phyloP scores from a whole-genome alignment of 768 basidiomycete species.

The Boletus tomentosulus region DNA sequence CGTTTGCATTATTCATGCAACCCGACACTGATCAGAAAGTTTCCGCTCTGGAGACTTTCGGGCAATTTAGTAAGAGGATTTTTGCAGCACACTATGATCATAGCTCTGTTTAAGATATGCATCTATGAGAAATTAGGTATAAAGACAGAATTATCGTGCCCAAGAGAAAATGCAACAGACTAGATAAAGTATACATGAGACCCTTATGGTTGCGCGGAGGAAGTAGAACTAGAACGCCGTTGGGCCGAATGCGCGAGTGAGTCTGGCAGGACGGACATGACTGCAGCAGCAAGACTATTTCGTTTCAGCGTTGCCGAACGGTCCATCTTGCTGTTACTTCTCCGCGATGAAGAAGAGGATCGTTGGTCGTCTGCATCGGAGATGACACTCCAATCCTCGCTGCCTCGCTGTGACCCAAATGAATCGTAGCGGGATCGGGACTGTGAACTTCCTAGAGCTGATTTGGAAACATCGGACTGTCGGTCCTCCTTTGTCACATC shows the following conservation, averaged over 20 bases:
- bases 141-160: conserved; percentile 6
- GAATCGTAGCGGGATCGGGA: conserved; percentile 52
- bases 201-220: conserved; percentile 23
- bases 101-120: conserved; percentile 15
- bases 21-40: conserved; percentile 79
- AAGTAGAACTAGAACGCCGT: conserved; percentile 37
- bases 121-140: conserved; percentile 12
- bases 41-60: conserved; percentile 71
- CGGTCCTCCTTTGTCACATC: conserved; percentile 27
- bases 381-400: conserved; percentile 87
- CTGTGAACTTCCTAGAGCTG: conserved; percentile 30
- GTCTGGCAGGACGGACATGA: conserved; percentile 60
- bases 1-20: conserved; percentile 87
- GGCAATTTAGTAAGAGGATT: conserved; percentile 82
- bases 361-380: conserved; percentile 67
- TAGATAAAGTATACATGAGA: neutral
- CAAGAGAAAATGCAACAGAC: neutral
- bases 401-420: conserved; percentile 51
- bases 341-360: conserved; percentile 52
- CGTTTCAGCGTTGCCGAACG: conserved; percentile 47
- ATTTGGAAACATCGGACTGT: conserved; percentile 27
- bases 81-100: conserved; percentile 51
- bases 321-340: conserved; percentile 36
- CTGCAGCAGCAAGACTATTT: conserved; percentile 58
- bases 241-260: conserved; percentile 41